Evolutionary conservation across 2,329 filamentous ascomycete genomes (phyloP).

Genomic region (Fragosphaeria purpurea): DNA sequence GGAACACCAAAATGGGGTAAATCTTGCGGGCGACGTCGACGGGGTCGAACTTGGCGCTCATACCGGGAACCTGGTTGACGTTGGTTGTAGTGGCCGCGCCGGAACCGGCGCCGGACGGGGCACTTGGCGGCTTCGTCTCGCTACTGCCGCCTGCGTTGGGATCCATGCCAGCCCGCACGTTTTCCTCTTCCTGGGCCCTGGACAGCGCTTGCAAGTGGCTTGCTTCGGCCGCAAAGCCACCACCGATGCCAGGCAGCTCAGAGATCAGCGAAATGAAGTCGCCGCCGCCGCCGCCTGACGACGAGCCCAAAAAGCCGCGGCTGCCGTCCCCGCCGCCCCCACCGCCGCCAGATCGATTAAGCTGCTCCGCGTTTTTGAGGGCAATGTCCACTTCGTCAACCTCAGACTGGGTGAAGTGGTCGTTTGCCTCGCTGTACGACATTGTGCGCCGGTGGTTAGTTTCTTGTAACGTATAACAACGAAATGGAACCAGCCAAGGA

Average conservation of each 20-base stretch:
- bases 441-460: no score
- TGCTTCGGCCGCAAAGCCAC: conserved; percentile 57
- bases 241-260: conserved; percentile 63
- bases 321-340: conserved; percentile 18
- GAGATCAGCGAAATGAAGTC: conserved; percentile 64
- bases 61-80: conserved; percentile 57
- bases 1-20: conserved; percentile 88
- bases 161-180: conserved; percentile 23
- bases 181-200: conserved; percentile 53
- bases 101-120: conserved; percentile 10
- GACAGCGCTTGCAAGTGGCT: conserved; percentile 50
- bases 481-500: neutral
- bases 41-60: conserved; percentile 67
- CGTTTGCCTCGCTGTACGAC: conserved; percentile 54
- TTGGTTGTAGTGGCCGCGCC: conserved; percentile 29
- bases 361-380: conserved; percentile 56
- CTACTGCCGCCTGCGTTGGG: neutral
- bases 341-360: conserved; percentile 20
- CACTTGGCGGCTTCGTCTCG: neutral
- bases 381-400: conserved; percentile 71
- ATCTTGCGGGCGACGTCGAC: conserved; percentile 70
- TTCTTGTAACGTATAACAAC: conserved; percentile 13
- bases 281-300: conserved; percentile 26
- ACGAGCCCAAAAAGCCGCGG: conserved; percentile 24
- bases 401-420: conserved; percentile 78